phyloP scores from a whole-genome alignment of 345 rosid genomes.

The Melaleuca quinquenervia region DNA sequence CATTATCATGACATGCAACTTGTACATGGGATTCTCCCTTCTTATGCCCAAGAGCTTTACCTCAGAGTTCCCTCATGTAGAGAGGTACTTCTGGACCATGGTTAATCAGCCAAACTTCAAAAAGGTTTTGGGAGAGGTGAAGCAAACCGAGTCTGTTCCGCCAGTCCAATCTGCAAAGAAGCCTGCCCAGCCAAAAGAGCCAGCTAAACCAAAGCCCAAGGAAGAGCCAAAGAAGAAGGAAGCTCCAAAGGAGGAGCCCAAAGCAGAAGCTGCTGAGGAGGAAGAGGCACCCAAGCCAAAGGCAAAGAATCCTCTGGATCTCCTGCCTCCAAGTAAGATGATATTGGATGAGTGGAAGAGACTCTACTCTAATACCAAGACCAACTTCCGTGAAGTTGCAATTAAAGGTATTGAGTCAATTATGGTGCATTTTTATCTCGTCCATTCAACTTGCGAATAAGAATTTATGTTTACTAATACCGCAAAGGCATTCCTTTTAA shows the following conservation, averaged over 20 bases:
- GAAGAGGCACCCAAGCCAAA: slow-evolving; percentile 42
- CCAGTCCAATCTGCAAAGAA: slow-evolving; percentile 50
- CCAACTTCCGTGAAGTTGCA: slow-evolving; percentile 95
- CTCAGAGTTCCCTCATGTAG: slow-evolving; percentile 87
- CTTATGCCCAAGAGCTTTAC: slow-evolving; percentile 75
- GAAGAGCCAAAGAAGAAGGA: slow-evolving; percentile 65
- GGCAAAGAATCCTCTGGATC: slow-evolving; percentile 88
- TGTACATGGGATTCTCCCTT: slow-evolving; percentile 32
- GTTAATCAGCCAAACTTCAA: slow-evolving; percentile 84
- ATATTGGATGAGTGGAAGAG: slow-evolving; percentile 97
- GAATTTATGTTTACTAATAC: not conserved
- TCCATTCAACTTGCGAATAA: not conserved
- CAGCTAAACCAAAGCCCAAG: slow-evolving; percentile 61
- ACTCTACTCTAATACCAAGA: slow-evolving; percentile 91
- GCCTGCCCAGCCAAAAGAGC: slow-evolving; percentile 46
- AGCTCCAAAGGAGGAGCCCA: slow-evolving; percentile 53
- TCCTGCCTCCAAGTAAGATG: slow-evolving; percentile 91
- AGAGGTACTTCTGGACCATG: slow-evolving; percentile 97
- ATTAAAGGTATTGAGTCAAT: slow-evolving; percentile 46
- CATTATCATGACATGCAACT: slow-evolving; percentile 65
- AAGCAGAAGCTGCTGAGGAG: slow-evolving; percentile 23
- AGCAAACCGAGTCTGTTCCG: slow-evolving; percentile 61
- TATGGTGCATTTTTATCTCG: not conserved
- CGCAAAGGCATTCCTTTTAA: not conserved
- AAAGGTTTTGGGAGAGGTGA: slow-evolving; percentile 72